These are phyloP conservation scores for Botrytis byssoidea DNA, from an alignment of 2,329 filamentous ascomycete species.

Conservation along the genomic window DNA sequence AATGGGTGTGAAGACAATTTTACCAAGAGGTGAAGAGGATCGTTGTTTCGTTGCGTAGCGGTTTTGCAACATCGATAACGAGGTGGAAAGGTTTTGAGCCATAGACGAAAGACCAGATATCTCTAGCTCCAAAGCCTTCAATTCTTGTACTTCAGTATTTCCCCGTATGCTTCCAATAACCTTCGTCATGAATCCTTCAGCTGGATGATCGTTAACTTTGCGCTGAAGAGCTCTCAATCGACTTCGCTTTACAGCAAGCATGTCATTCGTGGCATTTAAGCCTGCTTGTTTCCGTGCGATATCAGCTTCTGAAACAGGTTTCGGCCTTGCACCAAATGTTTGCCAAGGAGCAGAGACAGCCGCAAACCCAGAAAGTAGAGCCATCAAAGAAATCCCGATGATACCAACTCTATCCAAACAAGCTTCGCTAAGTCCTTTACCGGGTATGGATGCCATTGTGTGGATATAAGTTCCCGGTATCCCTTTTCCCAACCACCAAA, in stretches of 20 bases:
- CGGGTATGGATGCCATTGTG: conserved; percentile 43
- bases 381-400: conserved; percentile 84
- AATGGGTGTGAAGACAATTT: conserved; percentile 57
- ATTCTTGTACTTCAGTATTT: conserved; percentile 57
- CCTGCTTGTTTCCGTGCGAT: conserved; percentile 76
- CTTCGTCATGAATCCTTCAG: conserved; percentile 65
- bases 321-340: conserved; percentile 65
- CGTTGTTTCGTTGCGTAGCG: conserved; percentile 64
- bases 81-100: conserved; percentile 67
- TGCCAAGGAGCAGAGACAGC: conserved; percentile 88
- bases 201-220: conserved; percentile 51
- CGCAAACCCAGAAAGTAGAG: conserved; percentile 82
- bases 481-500: conserved; percentile 72
- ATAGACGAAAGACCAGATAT: conserved; percentile 79
- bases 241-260: conserved; percentile 73
- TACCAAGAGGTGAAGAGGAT: conserved; percentile 65
- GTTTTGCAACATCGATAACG: conserved; percentile 61
- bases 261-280: conserved; percentile 73
- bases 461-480: conserved; percentile 56
- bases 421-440: conserved; percentile 43
- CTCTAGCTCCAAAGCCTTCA: conserved; percentile 66
- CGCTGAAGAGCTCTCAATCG: conserved; percentile 68
- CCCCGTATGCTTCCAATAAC: conserved; percentile 70
- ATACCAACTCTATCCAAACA: conserved; percentile 73
- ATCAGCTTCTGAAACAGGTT: conserved; percentile 69